Conservation (phyloP, 768 basidiomycete genomes). For the Cytidiella melzeri region DNA sequence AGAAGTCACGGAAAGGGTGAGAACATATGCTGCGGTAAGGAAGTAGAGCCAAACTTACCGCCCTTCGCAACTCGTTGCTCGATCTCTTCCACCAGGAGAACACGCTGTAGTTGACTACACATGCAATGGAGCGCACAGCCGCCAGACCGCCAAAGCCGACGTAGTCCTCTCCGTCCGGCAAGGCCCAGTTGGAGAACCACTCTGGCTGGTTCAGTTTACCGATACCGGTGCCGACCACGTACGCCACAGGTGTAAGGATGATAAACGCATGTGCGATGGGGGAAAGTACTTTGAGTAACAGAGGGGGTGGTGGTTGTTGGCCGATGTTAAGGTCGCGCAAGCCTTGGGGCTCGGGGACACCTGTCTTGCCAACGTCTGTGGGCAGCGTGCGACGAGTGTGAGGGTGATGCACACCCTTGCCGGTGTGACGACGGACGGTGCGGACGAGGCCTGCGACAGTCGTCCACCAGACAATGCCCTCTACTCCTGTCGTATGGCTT, state of each 20-base stretch:
- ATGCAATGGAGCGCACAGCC: conserved; percentile 22
- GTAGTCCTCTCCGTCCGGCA: conserved; percentile 20
- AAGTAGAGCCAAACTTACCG: conserved; percentile 8
- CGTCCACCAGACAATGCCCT: conserved; percentile 19
- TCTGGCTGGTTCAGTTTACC: conserved; percentile 30
- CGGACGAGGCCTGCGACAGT: conserved; percentile 22
- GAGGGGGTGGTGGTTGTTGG: conserved; percentile 11
- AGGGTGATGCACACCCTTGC: background rate
- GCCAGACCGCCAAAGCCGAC: conserved; percentile 17
- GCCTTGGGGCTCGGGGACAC: background rate
- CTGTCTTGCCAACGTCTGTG: background rate
- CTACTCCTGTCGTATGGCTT: conserved; percentile 19
- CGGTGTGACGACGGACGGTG: conserved; percentile 1
- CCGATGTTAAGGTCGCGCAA: background rate
- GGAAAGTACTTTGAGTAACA: conserved; percentile 21
- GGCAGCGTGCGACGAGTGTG: conserved; percentile 1
- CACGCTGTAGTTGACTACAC: conserved; percentile 19
- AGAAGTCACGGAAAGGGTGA: no score
- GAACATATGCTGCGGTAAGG: no score
- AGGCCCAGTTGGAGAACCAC: conserved; percentile 24
- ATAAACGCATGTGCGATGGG: conserved; percentile 23
- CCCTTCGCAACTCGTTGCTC: background rate
- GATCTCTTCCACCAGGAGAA: conserved; percentile 5
- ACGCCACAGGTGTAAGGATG: conserved; percentile 24
- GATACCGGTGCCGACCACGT: conserved; percentile 21